phyloP scores from a whole-genome alignment of 139 green algal genomes.

The Chlamydomonas sp. region DNA sequence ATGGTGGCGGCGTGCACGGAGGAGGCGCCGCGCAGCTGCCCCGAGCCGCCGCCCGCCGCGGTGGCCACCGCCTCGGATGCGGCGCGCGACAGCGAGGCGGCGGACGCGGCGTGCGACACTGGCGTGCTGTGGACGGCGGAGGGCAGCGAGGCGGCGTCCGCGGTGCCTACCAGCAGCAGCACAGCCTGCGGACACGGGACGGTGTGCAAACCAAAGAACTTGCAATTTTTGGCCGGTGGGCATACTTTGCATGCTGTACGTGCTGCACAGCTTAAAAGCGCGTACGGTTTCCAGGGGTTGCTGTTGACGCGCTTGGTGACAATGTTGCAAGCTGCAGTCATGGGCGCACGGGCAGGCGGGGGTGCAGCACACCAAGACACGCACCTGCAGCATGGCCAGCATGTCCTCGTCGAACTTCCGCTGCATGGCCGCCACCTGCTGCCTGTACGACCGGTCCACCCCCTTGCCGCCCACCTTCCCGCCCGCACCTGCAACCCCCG shows the following conservation, averaged over 20 bases:
- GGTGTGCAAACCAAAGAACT: too few species aligned
- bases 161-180: slow-evolving; percentile 58
- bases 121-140: slow-evolving; percentile 14
- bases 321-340: too few species aligned
- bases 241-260: too few species aligned
- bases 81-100: neutral
- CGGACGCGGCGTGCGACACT: slow-evolving; percentile 4
- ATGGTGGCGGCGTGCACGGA: slow-evolving; percentile 25
- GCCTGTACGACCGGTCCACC: slow-evolving; percentile 37
- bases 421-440: slow-evolving; percentile 52
- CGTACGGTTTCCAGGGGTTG: too few species aligned
- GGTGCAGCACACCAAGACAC: slow-evolving; percentile 44
- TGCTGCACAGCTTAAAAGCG: too few species aligned
- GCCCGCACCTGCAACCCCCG: neutral
- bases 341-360: too few species aligned
- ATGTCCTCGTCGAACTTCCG: slow-evolving; percentile 65
- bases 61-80: slow-evolving; percentile 10
- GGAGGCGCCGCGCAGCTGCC: neutral
- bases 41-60: too few species aligned
- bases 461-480: neutral
- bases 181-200: slow-evolving; percentile 27
- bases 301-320: too few species aligned
- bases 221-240: neutral
- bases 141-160: neutral
- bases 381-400: slow-evolving; percentile 45